Evolutionary conservation across 257 asterid species (phyloP), one percentile per base, ranked within the genome.

Genomic region (Fraxinus cuspidata): DNA sequence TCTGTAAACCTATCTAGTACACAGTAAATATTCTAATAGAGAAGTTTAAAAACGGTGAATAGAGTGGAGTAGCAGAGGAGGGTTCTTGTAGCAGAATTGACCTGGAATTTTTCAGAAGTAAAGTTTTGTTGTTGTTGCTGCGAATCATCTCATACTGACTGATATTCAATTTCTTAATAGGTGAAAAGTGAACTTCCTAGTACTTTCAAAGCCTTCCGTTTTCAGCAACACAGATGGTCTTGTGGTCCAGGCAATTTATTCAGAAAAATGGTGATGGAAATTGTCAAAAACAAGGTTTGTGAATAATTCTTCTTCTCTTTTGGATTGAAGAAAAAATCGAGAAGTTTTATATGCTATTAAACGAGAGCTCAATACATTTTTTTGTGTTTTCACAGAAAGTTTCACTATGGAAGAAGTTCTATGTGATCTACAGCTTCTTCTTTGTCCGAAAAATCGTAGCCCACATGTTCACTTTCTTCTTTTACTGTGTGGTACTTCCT

Each of bases 121-220:
- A 56, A 56, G 25, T 3, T 56, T 56, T n/a, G 28, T 56, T n/a
- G 12, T 56, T n/a, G 27, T 7, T 56, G 65, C 4, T 18, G 2
- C 11, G 21, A 2, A 2, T 56, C 27, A 40, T 16, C 21, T 21
- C n/a, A 9, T 37, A 9, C 12, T 19, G 3, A 53, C 2, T n/a
- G 25, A 38, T 77, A 16, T 40, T 76, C 18, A 31, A 29, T 56
- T 29, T 5, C 23, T 11, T 18, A 27, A 32, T 44, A 90, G 94
- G 94, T 90, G 58, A 88, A 90, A 79, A 90, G 90, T 78, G 94
- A 90, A 66, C 92, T 88, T 23, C 94, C 94, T 0, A 88, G 95
- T 83, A 88, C 95, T 18, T 88, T 90, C 81, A 90, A 85, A 65
- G 95, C 95, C 15, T 90, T 83, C 80, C 85, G 92, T 19, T 90